Evolutionary conservation across 2,329 filamentous ascomycete genomes (phyloP).

Genomic region (Fusarium heterosporum): DNA sequence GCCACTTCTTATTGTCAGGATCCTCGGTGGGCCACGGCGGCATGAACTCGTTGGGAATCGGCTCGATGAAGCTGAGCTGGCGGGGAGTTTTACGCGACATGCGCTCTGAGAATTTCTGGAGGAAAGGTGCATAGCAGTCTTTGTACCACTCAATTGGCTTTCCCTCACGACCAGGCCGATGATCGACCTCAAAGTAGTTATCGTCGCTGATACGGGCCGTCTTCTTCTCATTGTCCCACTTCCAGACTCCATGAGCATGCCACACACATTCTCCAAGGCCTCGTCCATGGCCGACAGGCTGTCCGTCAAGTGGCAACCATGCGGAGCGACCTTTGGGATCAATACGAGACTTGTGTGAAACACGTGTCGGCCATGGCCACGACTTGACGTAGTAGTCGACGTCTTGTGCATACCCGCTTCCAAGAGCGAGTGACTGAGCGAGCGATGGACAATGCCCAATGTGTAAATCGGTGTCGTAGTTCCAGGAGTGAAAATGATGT

Average conservation of each 20-base stretch:
- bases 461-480: constrained; percentile 58
- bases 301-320: constrained; percentile 46
- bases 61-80: constrained; percentile 55
- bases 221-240: constrained; percentile 51
- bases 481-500: constrained; percentile 54
- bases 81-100: constrained; percentile 48
- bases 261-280: constrained; percentile 55
- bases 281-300: constrained; percentile 11
- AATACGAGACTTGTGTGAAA: constrained; percentile 51
- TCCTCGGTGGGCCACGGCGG: constrained; percentile 51
- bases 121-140: constrained; percentile 57
- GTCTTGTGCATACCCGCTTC: constrained; percentile 54
- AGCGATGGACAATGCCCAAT: constrained; percentile 56
- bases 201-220: constrained; percentile 44
- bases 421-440: constrained; percentile 55
- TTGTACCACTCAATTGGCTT: constrained; percentile 55
- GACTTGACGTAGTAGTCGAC: constrained; percentile 56
- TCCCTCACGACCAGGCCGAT: constrained; percentile 52
- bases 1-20: constrained; percentile 17
- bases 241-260: constrained; percentile 55
- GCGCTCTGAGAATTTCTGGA: constrained; percentile 52
- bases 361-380: constrained; percentile 56
- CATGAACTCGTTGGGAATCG: constrained; percentile 57
- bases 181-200: constrained; percentile 55
- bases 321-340: constrained; percentile 54